These are phyloP conservation scores for Elongisporangium undulatum DNA, from an alignment of 352 stramenopile genomes.

Conservation along the genomic window DNA sequence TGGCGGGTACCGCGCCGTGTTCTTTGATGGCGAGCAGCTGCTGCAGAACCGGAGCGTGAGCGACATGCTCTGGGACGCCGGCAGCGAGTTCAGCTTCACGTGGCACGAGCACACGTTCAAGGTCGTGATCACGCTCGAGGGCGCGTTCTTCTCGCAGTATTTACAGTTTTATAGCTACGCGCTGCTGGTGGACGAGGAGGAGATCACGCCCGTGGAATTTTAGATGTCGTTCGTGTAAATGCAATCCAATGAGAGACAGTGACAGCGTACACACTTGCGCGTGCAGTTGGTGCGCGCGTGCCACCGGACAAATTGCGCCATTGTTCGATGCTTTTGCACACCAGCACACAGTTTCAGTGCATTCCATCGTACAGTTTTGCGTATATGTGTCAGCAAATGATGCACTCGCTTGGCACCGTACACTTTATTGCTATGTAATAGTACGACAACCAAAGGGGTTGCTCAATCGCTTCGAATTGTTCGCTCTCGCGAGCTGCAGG, in stretches of 20 bases:
- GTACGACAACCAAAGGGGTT: background rate
- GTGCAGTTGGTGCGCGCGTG: background rate
- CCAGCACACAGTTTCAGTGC: background rate
- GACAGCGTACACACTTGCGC: background rate
- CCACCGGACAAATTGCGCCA: background rate
- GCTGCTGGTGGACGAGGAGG: conserved; percentile 72
- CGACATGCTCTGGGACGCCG: conserved; percentile 78
- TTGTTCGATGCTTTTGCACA: background rate
- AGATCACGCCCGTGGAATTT: conserved; percentile 41
- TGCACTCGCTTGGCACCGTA: background rate
- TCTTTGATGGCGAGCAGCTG: conserved; percentile 64
- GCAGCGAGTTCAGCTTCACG: conserved; percentile 69
- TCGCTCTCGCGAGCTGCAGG: background rate
- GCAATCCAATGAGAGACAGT: background rate
- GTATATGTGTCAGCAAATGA: background rate
- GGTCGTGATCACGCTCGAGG: conserved; percentile 71
- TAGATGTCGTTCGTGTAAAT: conserved; percentile 10
- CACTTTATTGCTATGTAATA: background rate
- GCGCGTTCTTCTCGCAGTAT: conserved; percentile 83
- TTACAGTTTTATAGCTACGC: conserved; percentile 84
- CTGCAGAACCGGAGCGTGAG: conserved; percentile 62
- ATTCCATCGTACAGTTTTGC: background rate
- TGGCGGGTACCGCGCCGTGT: conserved; percentile 64
- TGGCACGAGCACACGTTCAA: conserved; percentile 67
- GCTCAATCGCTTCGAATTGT: background rate